Evolutionary conservation across 2,329 filamentous ascomycete species (phyloP).

Genomic region (Epichloe gansuensis): DNA sequence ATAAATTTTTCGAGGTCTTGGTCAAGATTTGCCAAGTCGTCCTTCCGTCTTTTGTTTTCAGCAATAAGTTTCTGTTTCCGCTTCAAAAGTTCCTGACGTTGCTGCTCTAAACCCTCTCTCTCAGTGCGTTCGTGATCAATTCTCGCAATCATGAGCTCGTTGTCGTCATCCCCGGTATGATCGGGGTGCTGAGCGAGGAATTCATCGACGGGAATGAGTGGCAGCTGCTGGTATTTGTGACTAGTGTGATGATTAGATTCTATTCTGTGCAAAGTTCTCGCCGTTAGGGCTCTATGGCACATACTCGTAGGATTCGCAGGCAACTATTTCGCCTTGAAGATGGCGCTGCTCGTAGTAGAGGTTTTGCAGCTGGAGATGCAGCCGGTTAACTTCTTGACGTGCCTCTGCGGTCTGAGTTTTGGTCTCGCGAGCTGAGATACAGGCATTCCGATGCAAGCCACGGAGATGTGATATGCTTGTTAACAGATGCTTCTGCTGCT

Average conservation of each 20-base stretch:
- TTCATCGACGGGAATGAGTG: conserved; percentile 69
- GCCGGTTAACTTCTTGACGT: conserved; percentile 76
- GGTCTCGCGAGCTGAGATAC: conserved; percentile 70
- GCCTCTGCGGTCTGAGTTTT: conserved; percentile 79
- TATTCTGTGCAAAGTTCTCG: background rate
- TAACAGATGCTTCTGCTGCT: conserved; percentile 67
- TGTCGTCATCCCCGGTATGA: conserved; percentile 56
- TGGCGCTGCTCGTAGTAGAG: conserved; percentile 93
- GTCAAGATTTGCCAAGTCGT: conserved; percentile 82
- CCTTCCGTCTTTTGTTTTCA: conserved; percentile 82
- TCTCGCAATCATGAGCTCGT: conserved; percentile 74
- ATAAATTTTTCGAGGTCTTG: conserved; percentile 90
- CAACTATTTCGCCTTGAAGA: conserved; percentile 75
- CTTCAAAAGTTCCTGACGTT: conserved; percentile 62
- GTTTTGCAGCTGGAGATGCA: conserved; percentile 90
- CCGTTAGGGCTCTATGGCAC: conserved; percentile 20
- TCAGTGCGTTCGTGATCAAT: conserved; percentile 85
- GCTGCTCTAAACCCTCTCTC: conserved; percentile 72
- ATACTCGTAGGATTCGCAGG: conserved; percentile 85
- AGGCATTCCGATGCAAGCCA: conserved; percentile 68
- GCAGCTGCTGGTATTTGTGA: conserved; percentile 78
- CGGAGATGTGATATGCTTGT: conserved; percentile 70
- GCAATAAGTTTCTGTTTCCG: conserved; percentile 49
- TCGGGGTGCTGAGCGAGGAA: conserved; percentile 70
- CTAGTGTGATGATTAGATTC: conserved; percentile 28